phyloP scores from a whole-genome alignment of 1,284 basidiomycete species.

The Tylopilus microsporus region DNA sequence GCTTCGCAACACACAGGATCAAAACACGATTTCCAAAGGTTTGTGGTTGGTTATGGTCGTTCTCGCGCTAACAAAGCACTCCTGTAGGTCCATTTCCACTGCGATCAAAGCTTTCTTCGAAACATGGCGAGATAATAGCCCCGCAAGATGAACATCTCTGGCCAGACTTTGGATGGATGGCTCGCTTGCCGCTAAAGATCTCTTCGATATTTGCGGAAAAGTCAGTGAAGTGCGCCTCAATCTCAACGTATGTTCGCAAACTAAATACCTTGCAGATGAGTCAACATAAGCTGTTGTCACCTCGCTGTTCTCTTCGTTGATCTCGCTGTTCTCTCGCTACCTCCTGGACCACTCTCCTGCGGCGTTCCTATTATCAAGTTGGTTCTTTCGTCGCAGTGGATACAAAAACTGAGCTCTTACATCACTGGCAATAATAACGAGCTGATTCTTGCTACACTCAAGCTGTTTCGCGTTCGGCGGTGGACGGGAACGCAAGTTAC shows the following conservation, averaged over 20 bases:
- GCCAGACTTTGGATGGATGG: slow-evolving; percentile 57
- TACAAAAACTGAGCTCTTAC: slow-evolving; percentile 54
- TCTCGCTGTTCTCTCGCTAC: slow-evolving; percentile 59
- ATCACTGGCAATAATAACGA: slow-evolving; percentile 58
- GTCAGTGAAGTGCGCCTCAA: slow-evolving; percentile 41
- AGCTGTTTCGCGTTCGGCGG: slow-evolving; percentile 58
- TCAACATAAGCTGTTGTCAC: slow-evolving; percentile 43
- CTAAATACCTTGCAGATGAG: slow-evolving; percentile 28
- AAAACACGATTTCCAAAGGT: slow-evolving; percentile 27
- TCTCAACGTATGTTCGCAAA: slow-evolving; percentile 1
- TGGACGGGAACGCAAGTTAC: slow-evolving; percentile 55
- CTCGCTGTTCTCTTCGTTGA: slow-evolving; percentile 51
- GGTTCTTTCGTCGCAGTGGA: slow-evolving; percentile 51
- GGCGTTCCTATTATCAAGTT: slow-evolving; percentile 58
- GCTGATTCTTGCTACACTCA: slow-evolving; percentile 58
- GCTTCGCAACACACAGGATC: slow-evolving; percentile 17
- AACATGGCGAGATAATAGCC: slow-evolving; percentile 23
- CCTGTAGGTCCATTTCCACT: slow-evolving; percentile 42
- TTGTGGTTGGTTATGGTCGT: neutral
- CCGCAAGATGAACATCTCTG: slow-evolving; percentile 56
- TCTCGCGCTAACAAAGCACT: neutral
- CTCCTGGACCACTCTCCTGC: slow-evolving; percentile 53
- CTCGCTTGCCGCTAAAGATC: slow-evolving; percentile 50
- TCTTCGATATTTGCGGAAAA: slow-evolving; percentile 61
- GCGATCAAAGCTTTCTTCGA: slow-evolving; percentile 29